phyloP scores from a whole-genome alignment of 306 rosid genomes.

The Pterocarpus santalinus region DNA sequence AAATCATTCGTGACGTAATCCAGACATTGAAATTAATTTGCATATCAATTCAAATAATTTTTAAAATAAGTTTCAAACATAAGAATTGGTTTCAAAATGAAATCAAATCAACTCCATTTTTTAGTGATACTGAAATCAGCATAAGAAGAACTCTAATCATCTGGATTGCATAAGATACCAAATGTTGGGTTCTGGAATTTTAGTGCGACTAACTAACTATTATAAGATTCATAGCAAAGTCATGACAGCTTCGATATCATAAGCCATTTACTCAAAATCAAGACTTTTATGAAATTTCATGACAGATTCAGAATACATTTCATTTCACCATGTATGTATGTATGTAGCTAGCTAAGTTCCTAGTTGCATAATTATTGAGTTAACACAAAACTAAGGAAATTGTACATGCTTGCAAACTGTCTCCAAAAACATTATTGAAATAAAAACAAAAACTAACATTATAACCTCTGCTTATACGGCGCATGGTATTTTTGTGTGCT shows the following conservation, averaged over 20 bases:
- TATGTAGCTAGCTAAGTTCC: slow-evolving; percentile 10
- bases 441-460: slow-evolving; percentile 27
- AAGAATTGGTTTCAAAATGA: slow-evolving; percentile 3
- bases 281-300: slow-evolving; percentile 6
- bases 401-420: neutral
- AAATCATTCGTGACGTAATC: neutral
- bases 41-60: slow-evolving; percentile 5
- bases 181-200: slow-evolving; percentile 17
- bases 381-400: slow-evolving; percentile 34
- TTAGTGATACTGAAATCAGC: neutral
- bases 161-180: neutral
- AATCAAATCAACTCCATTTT: slow-evolving; percentile 3
- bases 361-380: neutral
- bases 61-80: neutral
- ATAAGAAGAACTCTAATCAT: neutral
- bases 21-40: neutral
- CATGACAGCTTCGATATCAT: neutral
- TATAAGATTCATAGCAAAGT: slow-evolving; percentile 18
- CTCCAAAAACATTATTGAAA: slow-evolving; percentile 33
- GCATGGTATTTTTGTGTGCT: slow-evolving; percentile 85
- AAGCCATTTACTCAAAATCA: slow-evolving; percentile 22
- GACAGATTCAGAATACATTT: slow-evolving; percentile 14
- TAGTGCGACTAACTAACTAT: neutral
- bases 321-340: slow-evolving; percentile 5
- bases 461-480: slow-evolving; percentile 76